phyloP scores from a whole-genome alignment of 352 stramenopile genomes.

The Pythium insidiosum region DNA sequence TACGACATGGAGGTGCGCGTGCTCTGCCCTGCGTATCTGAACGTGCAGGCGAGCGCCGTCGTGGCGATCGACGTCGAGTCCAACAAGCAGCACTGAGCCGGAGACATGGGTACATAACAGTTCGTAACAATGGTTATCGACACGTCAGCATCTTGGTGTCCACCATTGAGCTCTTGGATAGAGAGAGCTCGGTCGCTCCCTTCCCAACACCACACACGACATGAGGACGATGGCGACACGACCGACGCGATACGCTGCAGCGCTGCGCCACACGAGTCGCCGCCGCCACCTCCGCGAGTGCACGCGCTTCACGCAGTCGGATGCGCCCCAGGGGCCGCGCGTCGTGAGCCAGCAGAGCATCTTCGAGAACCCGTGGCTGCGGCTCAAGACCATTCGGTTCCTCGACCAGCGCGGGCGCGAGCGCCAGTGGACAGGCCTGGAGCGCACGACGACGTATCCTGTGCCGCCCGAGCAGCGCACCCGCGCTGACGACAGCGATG shows the following conservation, averaged over 20 bases:
- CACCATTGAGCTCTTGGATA: too few species aligned
- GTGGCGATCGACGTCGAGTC: conserved; percentile 36
- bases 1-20: conserved; percentile 77
- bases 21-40: conserved; percentile 52
- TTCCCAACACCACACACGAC: too few species aligned
- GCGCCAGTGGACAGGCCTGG: conserved; percentile 53
- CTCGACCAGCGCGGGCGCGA: conserved; percentile 37
- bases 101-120: not conserved
- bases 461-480: not conserved
- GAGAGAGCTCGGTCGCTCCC: too few species aligned
- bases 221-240: too few species aligned
- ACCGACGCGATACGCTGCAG: too few species aligned
- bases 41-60: conserved; percentile 28
- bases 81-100: conserved; percentile 10
- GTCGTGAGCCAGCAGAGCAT: conserved; percentile 41
- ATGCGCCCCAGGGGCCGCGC: conserved; percentile 24
- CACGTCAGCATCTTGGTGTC: too few species aligned
- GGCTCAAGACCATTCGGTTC: conserved; percentile 60
- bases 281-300: too few species aligned
- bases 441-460: conserved; percentile 60
- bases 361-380: conserved; percentile 62
- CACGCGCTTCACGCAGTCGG: too few species aligned
- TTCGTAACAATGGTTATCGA: not conserved
- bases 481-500: conserved; percentile 7
- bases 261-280: too few species aligned